Conservation (phyloP, 2,329 filamentous ascomycete genomes). For the Talaromyces sp. region DNA sequence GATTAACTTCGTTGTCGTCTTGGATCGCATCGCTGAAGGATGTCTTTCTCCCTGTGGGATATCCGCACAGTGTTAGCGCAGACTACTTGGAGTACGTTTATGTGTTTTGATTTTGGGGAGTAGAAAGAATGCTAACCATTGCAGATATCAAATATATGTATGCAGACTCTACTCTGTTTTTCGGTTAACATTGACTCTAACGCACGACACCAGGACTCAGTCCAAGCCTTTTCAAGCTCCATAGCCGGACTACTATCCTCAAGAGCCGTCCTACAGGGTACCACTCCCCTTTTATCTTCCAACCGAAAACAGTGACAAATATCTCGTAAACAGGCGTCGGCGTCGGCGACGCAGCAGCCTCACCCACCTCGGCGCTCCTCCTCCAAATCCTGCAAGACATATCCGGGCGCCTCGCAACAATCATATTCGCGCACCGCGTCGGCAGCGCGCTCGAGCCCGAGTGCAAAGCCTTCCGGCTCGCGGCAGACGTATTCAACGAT, state of each 20-base stretch:
- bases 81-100: conserved; percentile 68
- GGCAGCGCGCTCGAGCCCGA: conserved; percentile 82
- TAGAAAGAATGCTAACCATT: conserved; percentile 3
- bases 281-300: conserved; percentile 12
- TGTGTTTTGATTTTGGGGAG: conserved; percentile 2
- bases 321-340: conserved; percentile 55
- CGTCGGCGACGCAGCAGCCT: conserved; percentile 72
- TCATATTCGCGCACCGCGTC: conserved; percentile 76
- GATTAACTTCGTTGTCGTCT: conserved; percentile 22
- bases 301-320: conserved; percentile 3
- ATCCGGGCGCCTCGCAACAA: conserved; percentile 75
- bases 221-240: conserved; percentile 39
- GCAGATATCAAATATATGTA: conserved; percentile 64
- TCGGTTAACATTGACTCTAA: not conserved
- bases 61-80: conserved; percentile 74
- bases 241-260: conserved; percentile 62
- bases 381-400: conserved; percentile 79
- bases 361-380: conserved; percentile 73
- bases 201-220: conserved; percentile 28
- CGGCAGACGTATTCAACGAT: conserved; percentile 86
- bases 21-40: conserved; percentile 55
- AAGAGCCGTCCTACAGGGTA: conserved; percentile 71
- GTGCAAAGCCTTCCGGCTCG: conserved; percentile 81
- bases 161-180: conserved; percentile 16
- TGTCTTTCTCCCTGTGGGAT: conserved; percentile 82